Percentiles rank a stretch among this genome's conserved stretches.
Evolutionary conservation across 208 protist species (phyloP).

Genomic region (Wallacemonas sp.): DNA sequence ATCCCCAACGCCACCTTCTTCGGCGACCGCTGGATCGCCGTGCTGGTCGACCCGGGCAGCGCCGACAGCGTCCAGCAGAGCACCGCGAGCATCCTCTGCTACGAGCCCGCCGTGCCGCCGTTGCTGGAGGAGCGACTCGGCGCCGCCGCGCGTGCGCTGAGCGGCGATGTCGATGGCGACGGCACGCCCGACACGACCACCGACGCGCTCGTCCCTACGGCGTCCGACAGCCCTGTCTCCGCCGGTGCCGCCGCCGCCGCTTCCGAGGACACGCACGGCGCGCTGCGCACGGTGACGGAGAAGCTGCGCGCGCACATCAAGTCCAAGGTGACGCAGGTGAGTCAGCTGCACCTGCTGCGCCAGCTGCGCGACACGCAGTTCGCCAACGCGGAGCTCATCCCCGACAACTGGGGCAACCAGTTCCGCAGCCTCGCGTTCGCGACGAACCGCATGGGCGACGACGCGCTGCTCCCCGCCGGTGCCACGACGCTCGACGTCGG

Average conservation of each 20-base stretch:
- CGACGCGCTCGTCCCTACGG: not conserved
- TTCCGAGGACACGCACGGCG: not conserved
- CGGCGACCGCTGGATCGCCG: slow-evolving; percentile 60
- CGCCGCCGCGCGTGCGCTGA: not conserved
- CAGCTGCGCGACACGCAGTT: slow-evolving; percentile 86
- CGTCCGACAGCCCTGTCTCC: not conserved
- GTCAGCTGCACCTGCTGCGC: slow-evolving; percentile 80
- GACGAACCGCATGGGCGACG: slow-evolving; percentile 13
- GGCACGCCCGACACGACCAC: not conserved
- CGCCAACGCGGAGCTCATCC: slow-evolving; percentile 78
- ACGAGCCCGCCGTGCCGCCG: slow-evolving; percentile 29
- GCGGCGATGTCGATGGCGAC: not conserved
- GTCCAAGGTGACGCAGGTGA: slow-evolving; percentile 72
- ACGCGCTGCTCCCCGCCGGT: slow-evolving; percentile 18
- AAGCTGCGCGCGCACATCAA: slow-evolving; percentile 58
- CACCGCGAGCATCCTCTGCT: slow-evolving; percentile 50
- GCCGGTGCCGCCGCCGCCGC: not conserved
- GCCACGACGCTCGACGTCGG: slow-evolving; percentile 7
- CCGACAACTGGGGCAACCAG: slow-evolving; percentile 80
- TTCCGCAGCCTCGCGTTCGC: slow-evolving; percentile 34
- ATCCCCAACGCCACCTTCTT: slow-evolving; percentile 46
- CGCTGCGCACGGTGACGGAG: slow-evolving; percentile 26
- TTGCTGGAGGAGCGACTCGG: slow-evolving; percentile 2
- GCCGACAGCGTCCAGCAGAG: slow-evolving; percentile 22
- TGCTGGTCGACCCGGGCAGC: slow-evolving; percentile 44